Conservation (phyloP, 768 basidiomycete species). For the Leucocoprinus leucothites region DNA sequence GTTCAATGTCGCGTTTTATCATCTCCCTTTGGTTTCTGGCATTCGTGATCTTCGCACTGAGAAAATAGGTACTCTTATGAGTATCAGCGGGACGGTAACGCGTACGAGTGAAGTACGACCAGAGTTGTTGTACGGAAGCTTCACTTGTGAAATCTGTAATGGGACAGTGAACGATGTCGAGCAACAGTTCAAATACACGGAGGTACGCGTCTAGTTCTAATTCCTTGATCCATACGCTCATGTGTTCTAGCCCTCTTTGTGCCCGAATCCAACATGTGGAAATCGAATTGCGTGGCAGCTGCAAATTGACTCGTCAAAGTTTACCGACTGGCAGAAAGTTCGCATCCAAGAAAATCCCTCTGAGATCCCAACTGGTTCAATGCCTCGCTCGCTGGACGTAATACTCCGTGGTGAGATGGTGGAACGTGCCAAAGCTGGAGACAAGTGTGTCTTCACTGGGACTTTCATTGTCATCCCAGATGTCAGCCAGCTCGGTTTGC, state of each 20-base stretch:
- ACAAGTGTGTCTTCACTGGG: constrained; percentile 97
- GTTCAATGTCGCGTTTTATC: constrained; percentile 94
- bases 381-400: constrained; percentile 97
- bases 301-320: constrained; percentile 93
- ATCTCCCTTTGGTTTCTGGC: constrained; percentile 88
- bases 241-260: constrained; percentile 71
- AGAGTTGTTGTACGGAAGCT: constrained; percentile 90
- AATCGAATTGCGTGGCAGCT: constrained; percentile 91
- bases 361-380: constrained; percentile 97
- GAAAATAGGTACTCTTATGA: constrained; percentile 91
- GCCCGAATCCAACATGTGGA: constrained; percentile 92
- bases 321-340: constrained; percentile 99
- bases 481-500: constrained; percentile 92
- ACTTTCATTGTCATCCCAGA: constrained; percentile 99
- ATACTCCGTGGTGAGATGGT: constrained; percentile 94
- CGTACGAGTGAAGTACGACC: constrained; percentile 97
- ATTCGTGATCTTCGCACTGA: constrained; percentile 93
- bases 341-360: constrained; percentile 98
- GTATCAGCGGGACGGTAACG: constrained; percentile 96
- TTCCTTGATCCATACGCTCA: background rate
- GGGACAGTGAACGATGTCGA: constrained; percentile 90
- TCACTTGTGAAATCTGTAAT: constrained; percentile 86
- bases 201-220: constrained; percentile 45
- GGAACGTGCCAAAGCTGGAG: constrained; percentile 98
- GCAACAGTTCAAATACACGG: constrained; percentile 99